Evolutionary conservation across 441 rosid genomes (phyloP).

Genomic region (Mallotus japonicus): DNA sequence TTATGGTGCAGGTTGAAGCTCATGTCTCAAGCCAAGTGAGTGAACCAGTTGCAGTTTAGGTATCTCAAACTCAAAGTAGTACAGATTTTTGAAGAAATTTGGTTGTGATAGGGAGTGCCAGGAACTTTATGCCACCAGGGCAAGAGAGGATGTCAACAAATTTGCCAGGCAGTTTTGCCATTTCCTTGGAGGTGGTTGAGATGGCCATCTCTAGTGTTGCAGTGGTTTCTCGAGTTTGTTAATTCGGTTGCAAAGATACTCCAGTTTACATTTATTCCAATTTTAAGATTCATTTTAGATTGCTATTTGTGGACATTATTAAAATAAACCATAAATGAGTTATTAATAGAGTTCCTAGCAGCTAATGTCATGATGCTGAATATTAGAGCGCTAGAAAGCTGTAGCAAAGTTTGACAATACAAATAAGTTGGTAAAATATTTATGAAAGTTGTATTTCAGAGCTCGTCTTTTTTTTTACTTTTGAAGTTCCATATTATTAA

Average conservation of each 20-base stretch:
- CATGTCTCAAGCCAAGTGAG: slow-evolving; percentile 45
- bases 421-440: too few relatives aligned
- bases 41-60: slow-evolving; percentile 63
- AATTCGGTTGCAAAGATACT: slow-evolving; percentile 1
- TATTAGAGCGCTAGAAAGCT: too few relatives aligned
- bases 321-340: not conserved
- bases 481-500: too few relatives aligned
- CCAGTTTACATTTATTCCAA: slow-evolving; percentile 12
- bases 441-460: too few relatives aligned
- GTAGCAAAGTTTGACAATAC: too few relatives aligned
- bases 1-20: slow-evolving; percentile 47
- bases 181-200: not conserved
- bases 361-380: not conserved
- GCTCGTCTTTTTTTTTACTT: too few relatives aligned
- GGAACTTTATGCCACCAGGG: slow-evolving; percentile 5
- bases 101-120: slow-evolving; percentile 36
- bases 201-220: slow-evolving; percentile 9
- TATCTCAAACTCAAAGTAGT: slow-evolving; percentile 16
- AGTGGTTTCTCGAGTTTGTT: slow-evolving; percentile 12
- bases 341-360: not conserved
- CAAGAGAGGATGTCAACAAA: slow-evolving; percentile 7
- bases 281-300: not conserved
- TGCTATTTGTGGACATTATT: not conserved
- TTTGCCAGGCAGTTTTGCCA: not conserved
- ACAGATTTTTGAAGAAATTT: slow-evolving; percentile 39